Evolutionary conservation across 306 rosid species (phyloP), one percentile per base, ranked within the genome.

Genomic region (Cicer chorassanicum): DNA sequence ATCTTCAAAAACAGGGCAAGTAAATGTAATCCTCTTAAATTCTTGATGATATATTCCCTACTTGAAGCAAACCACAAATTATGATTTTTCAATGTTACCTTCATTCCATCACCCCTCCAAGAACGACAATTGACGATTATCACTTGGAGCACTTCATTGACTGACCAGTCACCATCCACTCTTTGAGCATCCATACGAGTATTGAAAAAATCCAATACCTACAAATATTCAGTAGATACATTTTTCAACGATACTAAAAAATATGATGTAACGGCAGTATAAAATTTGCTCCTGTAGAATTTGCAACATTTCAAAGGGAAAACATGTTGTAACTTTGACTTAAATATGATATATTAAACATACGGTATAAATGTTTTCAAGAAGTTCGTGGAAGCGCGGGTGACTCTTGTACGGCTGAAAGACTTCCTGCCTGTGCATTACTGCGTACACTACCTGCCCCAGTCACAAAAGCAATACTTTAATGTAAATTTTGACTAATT

Each of bases 61-160:
- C 53, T 5, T 49, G 44, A 68, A 73, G 76, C 41, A 73, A 74
- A 71, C 48, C 9, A 53, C 45, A 44, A 69, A 60, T 40, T 41
- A 42, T 2, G 36, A 46, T 64, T 72, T 73, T 53, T 39, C 66
- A 24, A 54, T 41, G 78, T 73, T 81, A 95, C 99, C 99, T 95
- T 95, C 93, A 95, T 86, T 65, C 99, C 99, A 69, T 95, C 99
- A 45, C 98, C 97, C 38, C 96, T 89, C 99, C 99, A 95, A 72
- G 98, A 92, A 72, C 99, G 88, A 78, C 97, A 92, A 59, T 90
- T 90, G 71, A 84, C 86, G 68, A 92, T 89, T 68, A 95, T 92
- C 73, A 95, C 93, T 83, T 90, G 96, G 61, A 92, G 93, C 48
- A 95, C 99, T 85, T 87, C 96, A 76, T 83, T 85, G 11, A 92